phyloP scores from a whole-genome alignment of 257 asterid genomes.

The Penstemon eatonii region DNA sequence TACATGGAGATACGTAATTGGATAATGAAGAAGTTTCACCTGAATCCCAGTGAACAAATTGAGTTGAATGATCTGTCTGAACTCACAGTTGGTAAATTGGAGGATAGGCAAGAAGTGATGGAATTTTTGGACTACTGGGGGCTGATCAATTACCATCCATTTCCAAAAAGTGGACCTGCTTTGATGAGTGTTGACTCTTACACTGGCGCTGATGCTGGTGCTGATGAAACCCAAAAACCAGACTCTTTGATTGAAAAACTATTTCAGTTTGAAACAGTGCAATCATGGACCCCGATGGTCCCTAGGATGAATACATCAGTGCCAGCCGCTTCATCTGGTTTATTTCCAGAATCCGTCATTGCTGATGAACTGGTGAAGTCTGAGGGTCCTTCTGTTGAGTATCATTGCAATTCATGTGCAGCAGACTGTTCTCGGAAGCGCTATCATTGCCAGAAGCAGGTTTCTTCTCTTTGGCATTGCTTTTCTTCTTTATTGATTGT shows the following conservation, averaged over 20 bases:
- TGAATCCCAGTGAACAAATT: constrained; percentile 53
- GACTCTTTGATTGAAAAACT: constrained; percentile 61
- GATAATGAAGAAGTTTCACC: constrained; percentile 79
- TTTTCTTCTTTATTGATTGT: constrained; percentile 14
- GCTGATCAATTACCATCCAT: constrained; percentile 89
- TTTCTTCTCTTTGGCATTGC: constrained; percentile 33
- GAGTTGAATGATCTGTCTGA: constrained; percentile 76
- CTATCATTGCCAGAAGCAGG: constrained; percentile 99
- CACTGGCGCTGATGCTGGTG: constrained; percentile 21
- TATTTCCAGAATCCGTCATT: constrained; percentile 68
- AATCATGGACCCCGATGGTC: constrained; percentile 55
- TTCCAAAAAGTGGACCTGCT: constrained; percentile 55
- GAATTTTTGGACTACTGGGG: constrained; percentile 99
- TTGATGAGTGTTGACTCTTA: constrained; percentile 34
- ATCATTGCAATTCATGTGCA: constrained; percentile 95
- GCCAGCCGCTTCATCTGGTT: constrained; percentile 65
- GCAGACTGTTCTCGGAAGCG: constrained; percentile 98
- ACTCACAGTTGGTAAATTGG: constrained; percentile 73
- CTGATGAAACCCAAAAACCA: constrained; percentile 43
- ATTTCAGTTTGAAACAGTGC: constrained; percentile 71
- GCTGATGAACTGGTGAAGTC: constrained; percentile 81
- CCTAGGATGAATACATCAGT: constrained; percentile 47
- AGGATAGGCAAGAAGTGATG: constrained; percentile 88
- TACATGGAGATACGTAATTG: constrained; percentile 88
- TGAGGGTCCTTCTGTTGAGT: constrained; percentile 88